Percentiles rank a stretch among this genome's conserved stretches.
Evolutionary conservation across 1,139 yeast genomes (phyloP).

Genomic region (Arxiozyma bovina): DNA sequence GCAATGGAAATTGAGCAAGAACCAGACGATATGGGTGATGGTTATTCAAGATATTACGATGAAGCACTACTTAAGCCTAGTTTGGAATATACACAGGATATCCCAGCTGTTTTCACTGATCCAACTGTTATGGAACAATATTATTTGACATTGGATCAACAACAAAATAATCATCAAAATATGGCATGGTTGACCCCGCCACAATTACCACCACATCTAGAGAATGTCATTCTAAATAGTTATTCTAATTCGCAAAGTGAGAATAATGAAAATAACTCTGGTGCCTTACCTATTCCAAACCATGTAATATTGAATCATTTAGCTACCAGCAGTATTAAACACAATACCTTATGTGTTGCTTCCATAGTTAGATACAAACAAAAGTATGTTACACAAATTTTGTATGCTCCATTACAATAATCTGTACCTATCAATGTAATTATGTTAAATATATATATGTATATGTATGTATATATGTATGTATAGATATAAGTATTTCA

Average conservation of each 20-base stretch:
- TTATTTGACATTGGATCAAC: constrained; percentile 65
- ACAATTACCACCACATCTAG: constrained; percentile 89
- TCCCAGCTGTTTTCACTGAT: constrained; percentile 86
- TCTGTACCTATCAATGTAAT: not conserved
- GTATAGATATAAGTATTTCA: not conserved
- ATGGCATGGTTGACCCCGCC: constrained; percentile 86
- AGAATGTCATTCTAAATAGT: constrained; percentile 82
- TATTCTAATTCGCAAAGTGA: constrained; percentile 39
- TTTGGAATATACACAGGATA: constrained; percentile 36
- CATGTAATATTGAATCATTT: constrained; percentile 92
- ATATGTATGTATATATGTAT: too few relatives aligned
- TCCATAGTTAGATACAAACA: constrained; percentile 85
- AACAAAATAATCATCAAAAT: constrained; percentile 50
- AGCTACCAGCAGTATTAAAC: constrained; percentile 89
- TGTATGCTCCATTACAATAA: constrained; percentile 70
- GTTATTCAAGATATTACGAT: constrained; percentile 64
- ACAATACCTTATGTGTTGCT: constrained; percentile 83
- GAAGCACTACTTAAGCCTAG: constrained; percentile 32
- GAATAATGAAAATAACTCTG: constrained; percentile 28
- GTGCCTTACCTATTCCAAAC: constrained; percentile 87
- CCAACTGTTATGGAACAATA: constrained; percentile 76
- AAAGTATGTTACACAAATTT: constrained; percentile 74
- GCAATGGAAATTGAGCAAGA: constrained; percentile 32
- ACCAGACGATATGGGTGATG: constrained; percentile 70
- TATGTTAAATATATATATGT: not conserved